These are phyloP conservation scores for Cocos nucifera DNA, from an alignment of 176 grass and related monocot species.

Conservation along the genomic window DNA sequence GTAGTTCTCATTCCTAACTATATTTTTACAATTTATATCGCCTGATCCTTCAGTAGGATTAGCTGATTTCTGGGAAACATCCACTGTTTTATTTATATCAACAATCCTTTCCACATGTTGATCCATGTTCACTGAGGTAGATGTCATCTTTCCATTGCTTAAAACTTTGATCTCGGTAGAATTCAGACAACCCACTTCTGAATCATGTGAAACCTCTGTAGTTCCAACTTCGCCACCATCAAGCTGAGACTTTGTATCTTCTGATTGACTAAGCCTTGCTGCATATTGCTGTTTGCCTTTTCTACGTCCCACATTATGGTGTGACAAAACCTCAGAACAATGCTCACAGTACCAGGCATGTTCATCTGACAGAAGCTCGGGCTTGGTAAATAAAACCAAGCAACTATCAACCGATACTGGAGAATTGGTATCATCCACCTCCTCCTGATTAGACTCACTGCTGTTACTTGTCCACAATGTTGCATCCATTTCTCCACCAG, in stretches of 20 bases:
- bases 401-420: conserved; percentile 73
- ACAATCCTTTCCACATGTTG: neutral
- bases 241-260: neutral
- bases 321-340: conserved; percentile 34
- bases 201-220: neutral
- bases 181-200: neutral
- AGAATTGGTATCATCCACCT: conserved; percentile 69
- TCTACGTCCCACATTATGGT: neutral
- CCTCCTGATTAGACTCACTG: conserved; percentile 41
- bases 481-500: conserved; percentile 51
- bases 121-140: neutral
- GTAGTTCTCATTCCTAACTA: neutral
- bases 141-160: neutral
- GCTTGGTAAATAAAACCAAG: conserved; percentile 70
- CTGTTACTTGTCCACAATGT: conserved; percentile 61
- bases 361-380: conserved; percentile 54
- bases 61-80: neutral
- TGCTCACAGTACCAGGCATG: conserved; percentile 51
- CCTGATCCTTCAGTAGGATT: neutral
- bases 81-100: neutral
- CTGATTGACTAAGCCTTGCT: neutral
- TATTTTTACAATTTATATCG: neutral
- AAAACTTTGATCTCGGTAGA: neutral
- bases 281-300: neutral
- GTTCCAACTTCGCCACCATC: neutral